Evolutionary conservation across 2,329 filamentous ascomycete genomes (phyloP).

Genomic region (Fusarium sororula): DNA sequence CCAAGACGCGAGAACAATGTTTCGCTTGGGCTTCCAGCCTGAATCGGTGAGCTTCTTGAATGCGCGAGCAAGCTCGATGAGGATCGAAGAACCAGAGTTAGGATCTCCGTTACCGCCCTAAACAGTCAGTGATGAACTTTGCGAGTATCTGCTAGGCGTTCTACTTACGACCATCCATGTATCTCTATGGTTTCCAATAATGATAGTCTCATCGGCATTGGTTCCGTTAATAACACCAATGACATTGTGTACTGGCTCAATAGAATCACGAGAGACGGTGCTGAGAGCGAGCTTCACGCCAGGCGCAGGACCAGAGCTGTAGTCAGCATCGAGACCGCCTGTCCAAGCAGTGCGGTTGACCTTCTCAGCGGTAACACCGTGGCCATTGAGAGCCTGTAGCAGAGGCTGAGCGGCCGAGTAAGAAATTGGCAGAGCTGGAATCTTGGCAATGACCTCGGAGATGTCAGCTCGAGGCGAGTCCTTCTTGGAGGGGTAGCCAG

Average conservation of each 20-base stretch:
- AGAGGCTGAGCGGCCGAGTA: slow-evolving; percentile 80
- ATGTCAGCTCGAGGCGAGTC: slow-evolving; percentile 72
- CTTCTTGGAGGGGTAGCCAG: slow-evolving; percentile 81
- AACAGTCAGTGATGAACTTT: neutral
- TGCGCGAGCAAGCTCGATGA: slow-evolving; percentile 78
- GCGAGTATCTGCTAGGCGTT: accelerated
- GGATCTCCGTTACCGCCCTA: slow-evolving; percentile 83
- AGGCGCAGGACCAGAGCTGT: slow-evolving; percentile 58
- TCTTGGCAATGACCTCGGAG: slow-evolving; percentile 71
- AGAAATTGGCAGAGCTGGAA: slow-evolving; percentile 84
- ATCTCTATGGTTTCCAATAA: slow-evolving; percentile 81
- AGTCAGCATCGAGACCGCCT: slow-evolving; percentile 57
- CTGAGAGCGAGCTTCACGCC: slow-evolving; percentile 69
- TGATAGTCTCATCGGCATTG: slow-evolving; percentile 76
- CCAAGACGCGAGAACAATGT: slow-evolving; percentile 75
- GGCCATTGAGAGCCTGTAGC: slow-evolving; percentile 79
- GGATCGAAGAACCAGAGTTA: slow-evolving; percentile 79
- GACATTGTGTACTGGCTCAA: slow-evolving; percentile 78
- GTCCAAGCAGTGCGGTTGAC: slow-evolving; percentile 70
- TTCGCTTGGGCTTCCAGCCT: slow-evolving; percentile 84
- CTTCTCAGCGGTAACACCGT: slow-evolving; percentile 73
- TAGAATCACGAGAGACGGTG: slow-evolving; percentile 76
- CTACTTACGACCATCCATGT: slow-evolving; percentile 42
- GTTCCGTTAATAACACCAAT: slow-evolving; percentile 85
- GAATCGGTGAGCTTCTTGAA: slow-evolving; percentile 74